phyloP scores from a whole-genome alignment of 192 early-diverging fungal species.

The Coemansia reversa region DNA sequence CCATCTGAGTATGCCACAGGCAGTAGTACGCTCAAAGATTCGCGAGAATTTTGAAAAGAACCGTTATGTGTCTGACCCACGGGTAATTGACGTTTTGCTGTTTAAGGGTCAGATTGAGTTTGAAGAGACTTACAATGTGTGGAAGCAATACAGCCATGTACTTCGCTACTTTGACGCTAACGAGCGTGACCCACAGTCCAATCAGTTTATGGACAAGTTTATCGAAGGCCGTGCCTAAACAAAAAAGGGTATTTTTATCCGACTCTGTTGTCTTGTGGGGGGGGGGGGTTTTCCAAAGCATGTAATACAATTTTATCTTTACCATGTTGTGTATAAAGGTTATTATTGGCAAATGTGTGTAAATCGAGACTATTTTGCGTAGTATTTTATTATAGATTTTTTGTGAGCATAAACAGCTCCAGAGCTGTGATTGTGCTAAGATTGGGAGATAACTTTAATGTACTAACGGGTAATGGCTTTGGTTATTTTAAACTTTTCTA shows the following conservation, averaged over 20 bases:
- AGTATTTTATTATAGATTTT: too few species aligned
- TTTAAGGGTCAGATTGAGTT: constrained; percentile 86
- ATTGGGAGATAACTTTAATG: too few species aligned
- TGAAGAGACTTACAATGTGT: constrained; percentile 87
- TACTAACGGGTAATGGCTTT: too few species aligned
- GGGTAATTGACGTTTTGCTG: constrained; percentile 78
- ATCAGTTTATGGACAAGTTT: constrained; percentile 78
- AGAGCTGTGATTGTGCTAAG: too few species aligned
- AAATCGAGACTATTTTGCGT: background rate
- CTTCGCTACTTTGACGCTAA: constrained; percentile 84
- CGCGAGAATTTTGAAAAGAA: constrained; percentile 88
- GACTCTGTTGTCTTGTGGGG: background rate
- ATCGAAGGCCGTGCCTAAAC: constrained; percentile 59
- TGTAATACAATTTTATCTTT: constrained; percentile 15
- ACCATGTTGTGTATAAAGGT: background rate
- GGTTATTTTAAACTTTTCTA: too few species aligned
- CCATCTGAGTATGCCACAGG: constrained; percentile 71
- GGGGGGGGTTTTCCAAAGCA: background rate
- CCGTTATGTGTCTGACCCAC: constrained; percentile 71
- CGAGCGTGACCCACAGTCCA: constrained; percentile 66
- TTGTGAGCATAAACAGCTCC: too few species aligned
- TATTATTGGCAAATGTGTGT: background rate
- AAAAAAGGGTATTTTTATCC: background rate
- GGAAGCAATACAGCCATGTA: constrained; percentile 89
- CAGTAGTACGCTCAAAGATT: constrained; percentile 75